These are phyloP conservation scores for Trichodelitschia bisporula DNA, from an alignment of 495 filamentous ascomycete genomes.

Conservation along the genomic window DNA sequence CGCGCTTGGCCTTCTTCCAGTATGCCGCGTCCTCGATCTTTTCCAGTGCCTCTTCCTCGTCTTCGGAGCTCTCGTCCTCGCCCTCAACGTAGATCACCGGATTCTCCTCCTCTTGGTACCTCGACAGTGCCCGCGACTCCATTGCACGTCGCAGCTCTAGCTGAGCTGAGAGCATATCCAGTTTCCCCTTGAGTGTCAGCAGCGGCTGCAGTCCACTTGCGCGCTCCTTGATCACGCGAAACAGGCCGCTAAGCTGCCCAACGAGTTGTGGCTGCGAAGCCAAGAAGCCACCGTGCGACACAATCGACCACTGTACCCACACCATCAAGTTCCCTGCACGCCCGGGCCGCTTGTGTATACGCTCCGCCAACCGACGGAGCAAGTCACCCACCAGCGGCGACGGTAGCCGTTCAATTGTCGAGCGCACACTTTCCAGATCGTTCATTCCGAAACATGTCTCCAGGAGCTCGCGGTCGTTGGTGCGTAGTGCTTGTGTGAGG, in stretches of 20 bases:
- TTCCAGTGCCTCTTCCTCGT: background rate
- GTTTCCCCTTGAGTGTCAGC: conserved; percentile 70
- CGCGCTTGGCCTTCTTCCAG: too few relatives aligned
- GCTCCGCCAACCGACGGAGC: conserved; percentile 61
- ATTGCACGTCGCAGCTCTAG: conserved; percentile 48
- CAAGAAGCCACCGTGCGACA: conserved; percentile 80
- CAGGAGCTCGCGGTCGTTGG: conserved; percentile 66
- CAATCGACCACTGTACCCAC: conserved; percentile 92
- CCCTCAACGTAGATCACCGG: conserved; percentile 77
- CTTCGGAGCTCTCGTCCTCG: conserved; percentile 8
- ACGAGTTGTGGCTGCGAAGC: conserved; percentile 58
- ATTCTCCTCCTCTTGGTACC: conserved; percentile 40
- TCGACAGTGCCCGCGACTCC: conserved; percentile 16
- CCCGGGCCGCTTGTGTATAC: conserved; percentile 67
- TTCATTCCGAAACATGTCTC: conserved; percentile 72
- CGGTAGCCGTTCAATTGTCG: conserved; percentile 73
- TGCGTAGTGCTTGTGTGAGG: conserved; percentile 74
- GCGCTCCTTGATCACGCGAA: conserved; percentile 64
- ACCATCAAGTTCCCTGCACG: conserved; percentile 76
- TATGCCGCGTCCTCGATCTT: too few relatives aligned
- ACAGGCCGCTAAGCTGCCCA: conserved; percentile 47
- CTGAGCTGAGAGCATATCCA: conserved; percentile 78
- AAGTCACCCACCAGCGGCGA: conserved; percentile 55
- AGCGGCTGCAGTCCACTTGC: conserved; percentile 60
- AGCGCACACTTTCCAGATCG: conserved; percentile 48